Evolutionary conservation across 768 basidiomycete genomes (phyloP), one percentile per base, ranked within the genome.

Genomic region (Boletus reticulatus): DNA sequence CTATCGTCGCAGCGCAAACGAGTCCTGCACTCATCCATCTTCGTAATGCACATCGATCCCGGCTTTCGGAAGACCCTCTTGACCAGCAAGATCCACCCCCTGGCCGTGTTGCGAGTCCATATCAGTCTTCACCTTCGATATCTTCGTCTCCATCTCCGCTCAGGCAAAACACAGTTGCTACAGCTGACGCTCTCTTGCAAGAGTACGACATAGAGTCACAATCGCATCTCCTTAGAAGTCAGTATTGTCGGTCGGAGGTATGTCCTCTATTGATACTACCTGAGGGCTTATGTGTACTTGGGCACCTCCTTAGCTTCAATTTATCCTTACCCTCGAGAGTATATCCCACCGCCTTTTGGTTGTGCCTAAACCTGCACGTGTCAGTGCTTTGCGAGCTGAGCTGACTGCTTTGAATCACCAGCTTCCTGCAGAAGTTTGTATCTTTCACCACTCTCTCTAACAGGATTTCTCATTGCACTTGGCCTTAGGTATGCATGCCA

Each of bases 341-440:
- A 95, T 99, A 63, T 93, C 88, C 61, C 96, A 96, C 66, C 82
- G 92, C 48, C 80, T 99, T 37, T 75, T 99, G 47, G 87, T 97
- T 27, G 86, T 99, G 0, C 97, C 97, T 14, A 89, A 89, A 66
- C 94, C 90, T 43, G 97, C 97, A 13, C 85, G 96, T 38, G 88
- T 98, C 41, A 96, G 94, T 70, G 95, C 97, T n/a, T 76, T 99
- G 43, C 79, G 97, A 67, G 97, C 97, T 32, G 97, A 98, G 69
- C 73, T 99, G 63, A 99, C 97, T 6, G 87, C 88, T 17, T 75
- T 99, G 51, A 99, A 99, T 66, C 96, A 99, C 67, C 92, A 89
- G 68, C 82, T 99, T 31, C 97, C 97, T 14, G 92, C 97, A 4
- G 97, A 98, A 80, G 95, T 92, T 72, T 70, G 67, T 64, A 13